Evolutionary conservation across 768 basidiomycete genomes (phyloP).

Genomic region (Hygrophorus pudorinus): DNA sequence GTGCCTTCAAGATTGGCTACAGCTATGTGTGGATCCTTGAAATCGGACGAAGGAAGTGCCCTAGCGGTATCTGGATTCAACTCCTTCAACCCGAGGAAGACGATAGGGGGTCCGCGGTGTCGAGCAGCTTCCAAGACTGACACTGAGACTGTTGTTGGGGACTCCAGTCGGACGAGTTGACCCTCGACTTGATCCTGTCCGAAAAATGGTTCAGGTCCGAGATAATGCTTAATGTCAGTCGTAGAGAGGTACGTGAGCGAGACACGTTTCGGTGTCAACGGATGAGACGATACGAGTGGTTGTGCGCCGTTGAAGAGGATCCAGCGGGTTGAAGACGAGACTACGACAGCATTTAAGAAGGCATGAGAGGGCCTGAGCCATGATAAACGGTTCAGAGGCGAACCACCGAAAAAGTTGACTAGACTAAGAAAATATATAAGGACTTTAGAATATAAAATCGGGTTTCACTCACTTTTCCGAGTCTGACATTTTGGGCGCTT

Average conservation of each 20-base stretch:
- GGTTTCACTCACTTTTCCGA: no score
- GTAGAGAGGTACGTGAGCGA: constrained; percentile 48
- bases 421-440: no score
- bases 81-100: constrained; percentile 79
- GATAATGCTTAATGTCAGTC: constrained; percentile 47
- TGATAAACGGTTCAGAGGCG: constrained; percentile 70
- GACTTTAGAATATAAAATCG: no score
- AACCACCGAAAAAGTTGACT: constrained; percentile 39
- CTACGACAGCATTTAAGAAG: constrained; percentile 67
- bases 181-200: constrained; percentile 51
- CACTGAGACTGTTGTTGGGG: constrained; percentile 16
- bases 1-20: constrained; percentile 62
- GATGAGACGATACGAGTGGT: constrained; percentile 42
- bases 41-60: constrained; percentile 59
- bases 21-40: constrained; percentile 43
- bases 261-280: constrained; percentile 21
- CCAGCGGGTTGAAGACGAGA: constrained; percentile 58
- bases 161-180: constrained; percentile 16
- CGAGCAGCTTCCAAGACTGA: constrained; percentile 44
- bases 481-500: no score
- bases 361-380: constrained; percentile 69
- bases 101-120: constrained; percentile 46
- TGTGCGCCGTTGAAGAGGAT: constrained; percentile 66
- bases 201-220: constrained; percentile 63
- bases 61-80: constrained; percentile 25